Evolutionary conservation across 1,284 basidiomycete genomes (phyloP).

Genomic region (Irpex lacteus): DNA sequence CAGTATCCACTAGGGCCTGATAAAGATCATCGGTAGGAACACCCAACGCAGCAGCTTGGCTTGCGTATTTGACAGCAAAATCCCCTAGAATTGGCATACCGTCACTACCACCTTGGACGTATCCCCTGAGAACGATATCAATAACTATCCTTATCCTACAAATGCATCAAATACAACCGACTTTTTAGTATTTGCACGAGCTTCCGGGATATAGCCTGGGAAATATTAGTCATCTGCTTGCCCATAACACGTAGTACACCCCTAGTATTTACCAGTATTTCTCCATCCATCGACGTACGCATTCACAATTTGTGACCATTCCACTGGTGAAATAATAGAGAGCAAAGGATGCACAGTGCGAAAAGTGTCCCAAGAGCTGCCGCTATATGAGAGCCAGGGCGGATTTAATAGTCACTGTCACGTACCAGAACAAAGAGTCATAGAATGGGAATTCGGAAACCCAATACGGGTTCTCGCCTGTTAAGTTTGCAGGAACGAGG

Average conservation of each 20-base stretch:
- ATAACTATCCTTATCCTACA: too few relatives aligned
- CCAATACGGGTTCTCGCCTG: constrained; percentile 34
- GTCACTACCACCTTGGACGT: constrained; percentile 47
- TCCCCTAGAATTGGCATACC: constrained; percentile 51
- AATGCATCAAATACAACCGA: constrained; percentile 22
- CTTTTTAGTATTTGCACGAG: constrained; percentile 46
- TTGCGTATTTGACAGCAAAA: constrained; percentile 45
- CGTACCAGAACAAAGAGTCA: constrained; percentile 45
- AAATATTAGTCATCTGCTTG: neutral
- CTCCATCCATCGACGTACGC: constrained; percentile 51
- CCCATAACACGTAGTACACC: neutral
- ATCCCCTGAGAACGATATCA: constrained; percentile 33
- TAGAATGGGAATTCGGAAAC: constrained; percentile 41
- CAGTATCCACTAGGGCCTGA: constrained; percentile 46
- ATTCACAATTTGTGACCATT: constrained; percentile 43
- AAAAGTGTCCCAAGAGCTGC: constrained; percentile 53
- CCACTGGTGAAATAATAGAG: constrained; percentile 37
- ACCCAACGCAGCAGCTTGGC: constrained; percentile 34
- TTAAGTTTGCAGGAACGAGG: constrained; percentile 50
- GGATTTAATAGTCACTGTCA: neutral
- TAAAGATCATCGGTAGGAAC: constrained; percentile 45
- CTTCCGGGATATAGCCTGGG: constrained; percentile 45
- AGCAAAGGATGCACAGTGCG: constrained; percentile 46
- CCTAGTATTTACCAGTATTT: constrained; percentile 33
- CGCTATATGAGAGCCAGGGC: neutral